phyloP scores from a whole-genome alignment of 23 red algal genomes.

The Cyanidioschyzon merolae region DNA sequence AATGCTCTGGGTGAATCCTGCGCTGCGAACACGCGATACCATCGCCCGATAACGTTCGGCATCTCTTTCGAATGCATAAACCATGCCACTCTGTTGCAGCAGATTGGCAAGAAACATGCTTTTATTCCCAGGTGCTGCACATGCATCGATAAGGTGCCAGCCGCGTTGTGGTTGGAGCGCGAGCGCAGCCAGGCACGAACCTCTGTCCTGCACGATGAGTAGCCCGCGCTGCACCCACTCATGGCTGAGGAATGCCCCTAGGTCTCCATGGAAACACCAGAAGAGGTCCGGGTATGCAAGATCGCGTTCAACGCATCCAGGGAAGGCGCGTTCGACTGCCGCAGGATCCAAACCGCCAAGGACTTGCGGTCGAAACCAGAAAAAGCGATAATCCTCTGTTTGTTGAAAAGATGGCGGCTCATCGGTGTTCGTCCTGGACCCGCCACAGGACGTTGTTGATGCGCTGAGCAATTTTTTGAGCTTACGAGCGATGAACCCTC shows the following conservation, averaged over 20 bases:
- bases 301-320: background rate
- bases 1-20: background rate
- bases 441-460: too few relatives aligned
- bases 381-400: background rate
- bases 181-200: conserved; percentile 15
- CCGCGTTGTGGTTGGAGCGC: background rate
- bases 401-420: background rate
- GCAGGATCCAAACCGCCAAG: background rate
- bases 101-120: conserved; percentile 15
- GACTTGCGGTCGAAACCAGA: background rate
- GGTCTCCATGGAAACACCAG: background rate
- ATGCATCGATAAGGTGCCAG: conserved; percentile 25
- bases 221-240: background rate
- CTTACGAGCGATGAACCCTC: background rate
- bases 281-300: background rate
- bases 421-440: background rate
- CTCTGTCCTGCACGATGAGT: conserved; percentile 6
- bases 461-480: background rate
- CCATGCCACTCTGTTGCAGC: background rate
- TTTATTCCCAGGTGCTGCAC: conserved; percentile 27
- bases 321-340: background rate
- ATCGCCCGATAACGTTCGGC: background rate
- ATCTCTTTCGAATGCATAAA: conserved; percentile 21
- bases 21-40: background rate
- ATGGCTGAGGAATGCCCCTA: background rate